Percentiles rank a stretch among this genome's conserved stretches.
phyloP scores from a whole-genome alignment of 768 basidiomycete genomes.

The Tylopilus cervinicoccineus region DNA sequence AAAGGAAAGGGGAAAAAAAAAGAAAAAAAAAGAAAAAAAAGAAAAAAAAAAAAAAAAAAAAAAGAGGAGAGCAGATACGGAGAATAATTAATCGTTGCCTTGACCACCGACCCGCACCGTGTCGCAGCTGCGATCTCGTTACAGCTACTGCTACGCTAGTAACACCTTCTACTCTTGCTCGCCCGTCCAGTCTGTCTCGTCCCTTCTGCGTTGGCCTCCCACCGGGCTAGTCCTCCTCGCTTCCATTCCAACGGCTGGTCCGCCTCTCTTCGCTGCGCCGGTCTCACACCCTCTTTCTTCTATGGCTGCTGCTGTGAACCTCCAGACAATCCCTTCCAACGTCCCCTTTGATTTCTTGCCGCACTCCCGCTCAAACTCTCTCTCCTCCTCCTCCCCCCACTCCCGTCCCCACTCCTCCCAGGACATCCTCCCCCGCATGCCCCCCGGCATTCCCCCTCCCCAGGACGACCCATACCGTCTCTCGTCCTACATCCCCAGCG shows the following conservation, averaged over 20 bases:
- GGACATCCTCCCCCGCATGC: slow-evolving; percentile 53
- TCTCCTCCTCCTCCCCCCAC: slow-evolving; percentile 71
- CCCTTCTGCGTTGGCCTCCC: slow-evolving; percentile 23
- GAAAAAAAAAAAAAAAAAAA: slow-evolving; percentile 1
- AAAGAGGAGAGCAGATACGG: background rate
- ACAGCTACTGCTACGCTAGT: slow-evolving; percentile 14
- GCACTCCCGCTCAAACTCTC: slow-evolving; percentile 76
- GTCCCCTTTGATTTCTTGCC: slow-evolving; percentile 72
- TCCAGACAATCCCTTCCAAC: slow-evolving; percentile 66
- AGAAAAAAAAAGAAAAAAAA: background rate
- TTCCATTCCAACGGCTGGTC: slow-evolving; percentile 49
- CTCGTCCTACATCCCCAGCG: slow-evolving; percentile 44
- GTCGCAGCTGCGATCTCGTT: slow-evolving; percentile 33
- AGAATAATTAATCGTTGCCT: slow-evolving; percentile 39
- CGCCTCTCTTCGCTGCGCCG: slow-evolving; percentile 37
- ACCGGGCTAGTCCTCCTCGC: slow-evolving; percentile 16
- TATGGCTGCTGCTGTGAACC: slow-evolving; percentile 75
- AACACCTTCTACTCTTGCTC: slow-evolving; percentile 9
- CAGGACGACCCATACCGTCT: slow-evolving; percentile 71
- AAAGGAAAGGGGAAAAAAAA: slow-evolving; percentile 7
- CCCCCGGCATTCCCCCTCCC: slow-evolving; percentile 45
- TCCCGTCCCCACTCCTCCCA: slow-evolving; percentile 80
- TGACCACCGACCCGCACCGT: slow-evolving; percentile 44
- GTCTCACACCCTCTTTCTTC: slow-evolving; percentile 36
- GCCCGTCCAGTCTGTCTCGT: slow-evolving; percentile 14